These are phyloP conservation scores for Hypoxylon lienhwacheense DNA, from an alignment of 495 filamentous ascomycete species.

Conservation along the genomic window DNA sequence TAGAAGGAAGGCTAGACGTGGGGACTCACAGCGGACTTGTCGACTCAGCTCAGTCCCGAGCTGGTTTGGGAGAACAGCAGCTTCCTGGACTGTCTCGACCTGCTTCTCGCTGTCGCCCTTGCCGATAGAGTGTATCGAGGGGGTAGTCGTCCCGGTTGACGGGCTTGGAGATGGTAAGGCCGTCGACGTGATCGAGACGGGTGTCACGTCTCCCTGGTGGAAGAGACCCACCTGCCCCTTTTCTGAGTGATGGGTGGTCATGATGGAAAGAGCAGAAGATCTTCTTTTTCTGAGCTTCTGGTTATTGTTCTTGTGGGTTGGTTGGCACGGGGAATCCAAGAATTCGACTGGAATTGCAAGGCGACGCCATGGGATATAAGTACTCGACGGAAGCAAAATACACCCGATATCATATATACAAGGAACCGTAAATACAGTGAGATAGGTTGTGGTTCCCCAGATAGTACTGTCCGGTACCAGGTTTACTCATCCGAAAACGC, in stretches of 20 bases:
- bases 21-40: conserved; percentile 34
- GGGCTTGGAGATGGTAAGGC: conserved; percentile 18
- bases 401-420: conserved; percentile 8
- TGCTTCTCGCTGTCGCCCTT: conserved; percentile 31
- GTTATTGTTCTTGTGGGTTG: conserved; percentile 21
- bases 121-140: conserved; percentile 29
- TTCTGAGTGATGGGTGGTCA: conserved; percentile 26
- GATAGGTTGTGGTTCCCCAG: no score
- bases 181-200: conserved; percentile 17
- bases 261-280: conserved; percentile 28
- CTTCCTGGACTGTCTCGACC: conserved; percentile 22
- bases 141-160: conserved; percentile 31
- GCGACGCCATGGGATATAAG: conserved; percentile 30
- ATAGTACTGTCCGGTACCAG: background rate
- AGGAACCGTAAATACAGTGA: no score
- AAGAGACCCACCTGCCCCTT: conserved; percentile 26
- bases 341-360: conserved; percentile 9
- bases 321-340: conserved; percentile 29
- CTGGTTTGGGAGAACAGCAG: conserved; percentile 33
- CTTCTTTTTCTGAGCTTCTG: conserved; percentile 20
- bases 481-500: conserved; percentile 11
- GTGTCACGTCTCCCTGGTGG: conserved; percentile 16
- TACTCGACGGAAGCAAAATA: conserved; percentile 10
- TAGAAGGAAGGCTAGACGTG: background rate
- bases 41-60: conserved; percentile 32